Percentiles rank a stretch among this genome's conserved stretches.
phyloP scores from a whole-genome alignment of 495 filamentous ascomycete genomes.

The Penicillium turbatum region DNA sequence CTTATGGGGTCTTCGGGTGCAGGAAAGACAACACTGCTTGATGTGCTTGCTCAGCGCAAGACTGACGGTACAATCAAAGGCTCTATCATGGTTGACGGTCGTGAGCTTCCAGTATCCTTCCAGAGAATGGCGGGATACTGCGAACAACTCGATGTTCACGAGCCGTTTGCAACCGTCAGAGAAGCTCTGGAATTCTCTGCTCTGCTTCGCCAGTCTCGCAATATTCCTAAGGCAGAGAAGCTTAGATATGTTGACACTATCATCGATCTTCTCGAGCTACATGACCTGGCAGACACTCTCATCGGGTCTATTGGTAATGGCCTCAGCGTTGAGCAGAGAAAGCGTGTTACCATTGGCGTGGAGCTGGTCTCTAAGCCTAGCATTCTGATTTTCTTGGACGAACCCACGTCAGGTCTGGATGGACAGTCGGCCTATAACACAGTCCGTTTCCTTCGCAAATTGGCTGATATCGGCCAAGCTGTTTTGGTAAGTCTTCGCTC shows the following conservation, averaged over 20 bases:
- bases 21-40: constrained; percentile 58
- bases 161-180: constrained; percentile 53
- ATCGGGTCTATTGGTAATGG: constrained; percentile 51
- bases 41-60: constrained; percentile 59
- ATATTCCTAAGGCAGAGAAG: constrained; percentile 51
- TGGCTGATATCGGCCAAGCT: constrained; percentile 63
- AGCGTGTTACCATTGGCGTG: constrained; percentile 62
- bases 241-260: constrained; percentile 56
- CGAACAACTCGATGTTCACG: constrained; percentile 59
- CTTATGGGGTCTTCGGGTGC: constrained; percentile 66
- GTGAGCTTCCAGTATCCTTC: constrained; percentile 71
- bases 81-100: constrained; percentile 80
- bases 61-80: constrained; percentile 84
- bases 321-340: constrained; percentile 57
- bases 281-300: constrained; percentile 49
- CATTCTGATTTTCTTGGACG: constrained; percentile 69
- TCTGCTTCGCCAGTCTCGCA: constrained; percentile 51
- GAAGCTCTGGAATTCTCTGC: constrained; percentile 60
- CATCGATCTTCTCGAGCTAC: constrained; percentile 54
- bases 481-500: constrained; percentile 41
- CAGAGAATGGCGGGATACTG: constrained; percentile 62
- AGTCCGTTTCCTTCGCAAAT: constrained; percentile 58
- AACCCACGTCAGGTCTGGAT: constrained; percentile 71
- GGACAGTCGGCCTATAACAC: constrained; percentile 61
- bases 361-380: constrained; percentile 64